Evolutionary conservation across 2,329 filamentous ascomycete genomes (phyloP), one percentile per base, ranked within the genome.

Genomic region (Fusarium devonianum): DNA sequence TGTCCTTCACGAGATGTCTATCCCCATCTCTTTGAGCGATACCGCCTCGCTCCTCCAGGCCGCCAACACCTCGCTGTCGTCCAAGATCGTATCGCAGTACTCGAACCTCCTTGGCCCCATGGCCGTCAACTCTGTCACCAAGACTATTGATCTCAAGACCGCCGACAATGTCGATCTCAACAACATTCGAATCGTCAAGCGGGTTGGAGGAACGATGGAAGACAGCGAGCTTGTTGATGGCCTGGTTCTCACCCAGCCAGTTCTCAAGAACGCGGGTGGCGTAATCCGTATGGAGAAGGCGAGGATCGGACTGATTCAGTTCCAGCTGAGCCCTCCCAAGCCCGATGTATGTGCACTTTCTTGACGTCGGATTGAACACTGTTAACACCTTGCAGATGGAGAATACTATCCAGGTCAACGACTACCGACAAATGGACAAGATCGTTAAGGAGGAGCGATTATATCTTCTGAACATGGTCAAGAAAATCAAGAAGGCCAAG

Each of bases 401-500:
- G 79, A 99, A 99, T 78, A 94, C 95, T 69, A 97, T 99, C 60
- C 88, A 96, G 22, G 94, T 99, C 69, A 99, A 99, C 75, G 94
- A 99, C 79, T 99, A 99, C 82, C 85, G 94, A 69, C 94, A 99
- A 74, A 99, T 99, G 94, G 94, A 99, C 81, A 99, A 97, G 83
- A 99, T 99, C 62, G 84, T 99, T 65, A 99, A 99, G 78, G 94
- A 99, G 78, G 94, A 99, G 80, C 90, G 94, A 63, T 90, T 94
- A 64, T 99, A 99, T 76, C 85, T 99, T 59, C 84, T 99, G 50
- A 97, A 97, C 80, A 90, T 99, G 85, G 92, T 95, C 71, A 97
- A 99, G 85, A 99, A 97, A 83, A 99, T 99, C 75, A 97, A 97
- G 79, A 99, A 97, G 83, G 92, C 94, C 63, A 99, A 97, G 81